Conservation (phyloP, 225 moss, liverwort and hornwort species). For the Lunularia cruciata region DNA sequence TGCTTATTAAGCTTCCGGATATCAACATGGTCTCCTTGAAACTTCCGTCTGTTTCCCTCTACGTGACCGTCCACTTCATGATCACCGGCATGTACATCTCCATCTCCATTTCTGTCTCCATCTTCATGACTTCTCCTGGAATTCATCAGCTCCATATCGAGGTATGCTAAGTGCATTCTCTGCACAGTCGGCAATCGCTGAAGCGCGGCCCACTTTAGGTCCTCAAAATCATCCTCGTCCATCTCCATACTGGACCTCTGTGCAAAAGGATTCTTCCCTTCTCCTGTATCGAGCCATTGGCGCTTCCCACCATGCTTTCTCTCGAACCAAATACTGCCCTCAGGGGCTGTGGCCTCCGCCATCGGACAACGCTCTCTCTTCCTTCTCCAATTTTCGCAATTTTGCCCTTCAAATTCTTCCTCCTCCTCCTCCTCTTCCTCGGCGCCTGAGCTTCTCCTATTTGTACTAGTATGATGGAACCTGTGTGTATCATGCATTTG, state of each 20-base stretch:
- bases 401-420: background rate
- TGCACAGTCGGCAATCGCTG: slow-evolving; percentile 39
- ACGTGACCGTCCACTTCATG: background rate
- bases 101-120: background rate
- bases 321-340: slow-evolving; percentile 9
- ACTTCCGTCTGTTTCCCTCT: background rate
- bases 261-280: slow-evolving; percentile 35
- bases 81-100: background rate
- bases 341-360: slow-evolving; percentile 28
- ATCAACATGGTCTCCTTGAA: slow-evolving; percentile 12
- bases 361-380: background rate
- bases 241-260: slow-evolving; percentile 38
- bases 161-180: background rate
- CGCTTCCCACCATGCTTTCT: slow-evolving; percentile 29
- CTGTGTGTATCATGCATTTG: no score
- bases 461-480: no score
- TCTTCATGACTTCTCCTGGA: no score
- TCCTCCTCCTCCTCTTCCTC: background rate
- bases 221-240: slow-evolving; percentile 31
- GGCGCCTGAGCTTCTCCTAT: background rate
- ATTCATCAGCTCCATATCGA: background rate
- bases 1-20: slow-evolving; percentile 27
- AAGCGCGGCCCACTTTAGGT: slow-evolving; percentile 46
- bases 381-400: background rate
- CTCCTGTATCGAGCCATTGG: slow-evolving; percentile 40